These are phyloP conservation scores for Bolboschoenoplectus hybrid DNA, from an alignment of 202 grass and related monocot species.

Conservation along the genomic window DNA sequence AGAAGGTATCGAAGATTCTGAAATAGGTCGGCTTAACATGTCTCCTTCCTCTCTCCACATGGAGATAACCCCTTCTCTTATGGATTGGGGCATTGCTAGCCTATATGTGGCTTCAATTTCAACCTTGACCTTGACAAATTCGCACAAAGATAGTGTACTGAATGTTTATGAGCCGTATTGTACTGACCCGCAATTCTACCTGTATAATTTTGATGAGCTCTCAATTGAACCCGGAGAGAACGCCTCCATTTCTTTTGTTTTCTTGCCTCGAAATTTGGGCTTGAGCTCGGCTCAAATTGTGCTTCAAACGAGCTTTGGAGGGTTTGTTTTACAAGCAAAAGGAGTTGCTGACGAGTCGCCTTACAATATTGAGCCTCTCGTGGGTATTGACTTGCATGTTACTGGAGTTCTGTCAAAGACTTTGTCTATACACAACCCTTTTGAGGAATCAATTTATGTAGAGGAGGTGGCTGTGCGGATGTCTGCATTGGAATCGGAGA, in stretches of 20 bases:
- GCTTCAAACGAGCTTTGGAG: conserved; percentile 87
- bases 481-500: conserved; percentile 57
- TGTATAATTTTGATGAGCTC: conserved; percentile 65
- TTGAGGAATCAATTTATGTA: conserved; percentile 69
- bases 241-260: conserved; percentile 65
- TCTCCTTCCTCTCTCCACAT: conserved; percentile 61
- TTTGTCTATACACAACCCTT: conserved; percentile 82
- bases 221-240: conserved; percentile 70
- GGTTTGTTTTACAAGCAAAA: conserved; percentile 89
- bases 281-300: conserved; percentile 74
- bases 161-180: conserved; percentile 73
- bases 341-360: conserved; percentile 67
- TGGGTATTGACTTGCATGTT: conserved; percentile 56
- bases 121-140: conserved; percentile 70
- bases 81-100: conserved; percentile 75
- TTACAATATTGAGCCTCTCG: conserved; percentile 71
- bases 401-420: conserved; percentile 63
- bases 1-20: conserved; percentile 34
- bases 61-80: conserved; percentile 66
- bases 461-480: conserved; percentile 85
- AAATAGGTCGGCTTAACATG: conserved; percentile 26
- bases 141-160: conserved; percentile 61
- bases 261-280: conserved; percentile 78
- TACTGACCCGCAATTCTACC: conserved; percentile 87
- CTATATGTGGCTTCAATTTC: conserved; percentile 69